Conservation (phyloP, 2,329 filamentous ascomycete species). For the Orbilia javanica region DNA sequence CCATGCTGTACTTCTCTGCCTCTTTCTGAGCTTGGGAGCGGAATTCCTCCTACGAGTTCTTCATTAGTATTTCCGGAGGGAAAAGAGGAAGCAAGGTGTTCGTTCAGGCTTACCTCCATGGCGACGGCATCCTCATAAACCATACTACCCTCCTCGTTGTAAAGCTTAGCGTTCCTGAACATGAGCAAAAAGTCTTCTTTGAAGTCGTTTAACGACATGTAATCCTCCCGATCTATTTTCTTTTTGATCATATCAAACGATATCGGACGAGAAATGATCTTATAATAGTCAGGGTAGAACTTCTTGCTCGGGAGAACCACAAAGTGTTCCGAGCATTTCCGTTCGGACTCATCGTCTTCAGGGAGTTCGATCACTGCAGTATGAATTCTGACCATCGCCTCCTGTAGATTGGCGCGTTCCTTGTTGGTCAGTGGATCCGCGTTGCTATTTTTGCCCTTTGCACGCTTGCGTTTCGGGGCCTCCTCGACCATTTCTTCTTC, state of each 20-base stretch:
- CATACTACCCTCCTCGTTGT: constrained; percentile 95
- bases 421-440: constrained; percentile 75
- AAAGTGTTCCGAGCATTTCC: constrained; percentile 69
- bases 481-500: constrained; percentile 76
- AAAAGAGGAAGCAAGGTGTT: background rate
- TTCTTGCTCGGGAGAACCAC: constrained; percentile 89
- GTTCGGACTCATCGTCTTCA: constrained; percentile 71
- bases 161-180: constrained; percentile 91
- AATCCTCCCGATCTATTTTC: constrained; percentile 96
- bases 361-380: constrained; percentile 81
- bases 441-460: constrained; percentile 65
- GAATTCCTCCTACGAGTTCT: constrained; percentile 48
- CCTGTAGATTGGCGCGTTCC: constrained; percentile 82
- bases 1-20: constrained; percentile 44
- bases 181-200: constrained; percentile 84
- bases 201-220: constrained; percentile 83
- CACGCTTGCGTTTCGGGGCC: constrained; percentile 78
- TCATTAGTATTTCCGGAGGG: constrained; percentile 7
- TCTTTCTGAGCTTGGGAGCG: constrained; percentile 45
- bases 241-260: constrained; percentile 95
- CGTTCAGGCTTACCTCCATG: constrained; percentile 79
- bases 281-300: constrained; percentile 93
- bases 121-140: constrained; percentile 91
- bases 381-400: constrained; percentile 80
- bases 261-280: constrained; percentile 91